These are phyloP conservation scores for peach (Prunus persica) DNA, from an alignment of 306 rosid genomes.

Conservation along the genomic window Prunus_persica_NCBIv2 NC_034015.1:20714501-20715000, in stretches of 20 bases:
- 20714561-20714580: conserved; percentile 8
- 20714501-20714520: conserved; percentile 4
- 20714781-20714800: neutral
- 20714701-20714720: neutral
- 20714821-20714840: neutral
- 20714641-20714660: neutral
- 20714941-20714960: neutral
- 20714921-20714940: neutral
- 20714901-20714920: neutral
- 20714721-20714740: neutral
- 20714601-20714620: neutral
- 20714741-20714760: neutral
- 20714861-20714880: neutral
- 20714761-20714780: neutral
- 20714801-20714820: neutral
- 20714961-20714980: neutral
- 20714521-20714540: too few relatives aligned
- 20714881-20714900: neutral
- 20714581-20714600: neutral
- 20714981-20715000: neutral
- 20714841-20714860: neutral
- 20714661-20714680: neutral
- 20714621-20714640: neutral
- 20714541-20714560: neutral
- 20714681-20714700: neutral